A percentile compares a stretch with the other conserved stretches of the same genome.
These are phyloP conservation scores for Cryphonectria japonica DNA, from an alignment of 2,329 filamentous ascomycete genomes.

Conservation along the genomic window DNA sequence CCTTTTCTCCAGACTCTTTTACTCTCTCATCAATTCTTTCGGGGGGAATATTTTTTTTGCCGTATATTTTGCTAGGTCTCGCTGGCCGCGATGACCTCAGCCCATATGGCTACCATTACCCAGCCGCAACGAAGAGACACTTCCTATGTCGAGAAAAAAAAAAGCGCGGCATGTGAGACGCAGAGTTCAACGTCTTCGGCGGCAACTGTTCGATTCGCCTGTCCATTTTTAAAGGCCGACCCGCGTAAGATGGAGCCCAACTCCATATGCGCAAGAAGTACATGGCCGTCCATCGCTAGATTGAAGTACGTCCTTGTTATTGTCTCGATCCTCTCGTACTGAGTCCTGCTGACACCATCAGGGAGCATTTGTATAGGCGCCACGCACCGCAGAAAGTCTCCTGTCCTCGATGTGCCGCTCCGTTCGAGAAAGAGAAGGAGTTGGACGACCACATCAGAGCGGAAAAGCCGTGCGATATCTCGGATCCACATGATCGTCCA, in stretches of 20 bases:
- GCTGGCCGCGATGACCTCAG: not conserved
- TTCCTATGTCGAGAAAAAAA: not conserved
- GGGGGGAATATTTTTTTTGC: not conserved
- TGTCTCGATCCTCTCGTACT: not conserved
- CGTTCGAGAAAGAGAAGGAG: conserved; percentile 12
- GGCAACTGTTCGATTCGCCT: conserved; percentile 2
- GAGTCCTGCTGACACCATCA: not conserved
- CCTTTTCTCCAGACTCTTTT: too few relatives aligned
- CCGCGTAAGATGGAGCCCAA: conserved; percentile 6
- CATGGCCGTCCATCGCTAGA: conserved; percentile 12
- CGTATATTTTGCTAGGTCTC: not conserved
- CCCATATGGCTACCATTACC: not conserved
- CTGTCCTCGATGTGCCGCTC: conserved; percentile 5
- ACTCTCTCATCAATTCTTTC: too few relatives aligned
- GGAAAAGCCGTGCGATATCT: conserved; percentile 7
- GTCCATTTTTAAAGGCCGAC: conserved; percentile 11
- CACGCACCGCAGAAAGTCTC: conserved; percentile 7
- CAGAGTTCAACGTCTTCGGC: not conserved
- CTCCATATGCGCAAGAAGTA: conserved; percentile 4
- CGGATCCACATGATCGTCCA: not conserved
- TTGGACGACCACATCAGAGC: conserved; percentile 4
- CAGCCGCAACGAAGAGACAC: not conserved
- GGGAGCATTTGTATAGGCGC: conserved; percentile 15
- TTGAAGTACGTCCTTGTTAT: conserved; percentile 4
- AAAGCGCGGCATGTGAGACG: not conserved